Conservation (phyloP, 2,329 filamentous ascomycete species). For the Pestalotiopsis sp. region DNA sequence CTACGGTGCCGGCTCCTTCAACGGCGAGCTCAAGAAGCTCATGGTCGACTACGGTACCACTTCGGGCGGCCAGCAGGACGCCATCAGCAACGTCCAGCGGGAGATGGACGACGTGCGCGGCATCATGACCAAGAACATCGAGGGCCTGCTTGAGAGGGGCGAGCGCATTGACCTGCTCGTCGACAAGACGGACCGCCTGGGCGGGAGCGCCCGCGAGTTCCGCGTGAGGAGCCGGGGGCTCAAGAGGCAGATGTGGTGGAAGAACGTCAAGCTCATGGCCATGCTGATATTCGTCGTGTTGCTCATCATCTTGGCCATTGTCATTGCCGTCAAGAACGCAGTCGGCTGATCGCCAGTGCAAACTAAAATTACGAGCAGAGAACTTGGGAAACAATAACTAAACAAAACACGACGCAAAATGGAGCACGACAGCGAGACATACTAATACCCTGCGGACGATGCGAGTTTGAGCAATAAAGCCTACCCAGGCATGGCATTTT, state of each 20-base stretch:
- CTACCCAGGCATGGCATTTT: neutral
- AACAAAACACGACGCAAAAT: neutral
- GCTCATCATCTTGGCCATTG: slow-evolving; percentile 58
- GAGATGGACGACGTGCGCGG: slow-evolving; percentile 93
- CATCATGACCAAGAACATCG: slow-evolving; percentile 96
- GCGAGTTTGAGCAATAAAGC: neutral
- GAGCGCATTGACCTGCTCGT: slow-evolving; percentile 93
- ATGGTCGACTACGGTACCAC: slow-evolving; percentile 87
- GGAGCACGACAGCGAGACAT: neutral
- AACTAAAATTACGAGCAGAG: neutral
- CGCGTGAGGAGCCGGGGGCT: slow-evolving; percentile 82
- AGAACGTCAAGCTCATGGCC: slow-evolving; percentile 94
- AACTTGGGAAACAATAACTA: neutral
- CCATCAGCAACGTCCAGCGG: slow-evolving; percentile 77
- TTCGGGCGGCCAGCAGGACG: slow-evolving; percentile 74
- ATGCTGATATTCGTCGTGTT: slow-evolving; percentile 71
- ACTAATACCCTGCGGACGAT: neutral
- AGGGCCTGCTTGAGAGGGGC: slow-evolving; percentile 83
- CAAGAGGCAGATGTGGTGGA: slow-evolving; percentile 98
- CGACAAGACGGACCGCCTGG: slow-evolving; percentile 93
- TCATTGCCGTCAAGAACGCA: slow-evolving; percentile 53
- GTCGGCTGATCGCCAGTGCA: neutral
- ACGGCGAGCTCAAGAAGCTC: slow-evolving; percentile 72
- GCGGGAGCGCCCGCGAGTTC: slow-evolving; percentile 88
- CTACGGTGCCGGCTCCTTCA: slow-evolving; percentile 90